Base-by-base conservation (phyloP, 1,284 basidiomycete species). In the Leccinum subfulvum region DNA sequence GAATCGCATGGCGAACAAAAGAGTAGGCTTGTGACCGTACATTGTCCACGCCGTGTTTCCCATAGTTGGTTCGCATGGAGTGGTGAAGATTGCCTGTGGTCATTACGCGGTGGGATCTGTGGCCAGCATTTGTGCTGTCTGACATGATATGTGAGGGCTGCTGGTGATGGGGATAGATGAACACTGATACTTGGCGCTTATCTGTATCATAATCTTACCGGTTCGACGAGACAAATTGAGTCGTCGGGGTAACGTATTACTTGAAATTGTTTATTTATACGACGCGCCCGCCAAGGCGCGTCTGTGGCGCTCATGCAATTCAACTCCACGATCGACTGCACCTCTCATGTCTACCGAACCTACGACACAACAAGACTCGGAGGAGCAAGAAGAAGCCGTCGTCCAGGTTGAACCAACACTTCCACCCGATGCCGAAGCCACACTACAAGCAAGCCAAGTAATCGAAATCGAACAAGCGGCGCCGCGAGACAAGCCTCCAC, bases 51-150 rank as follows among this genome's bases (percentile, higher is more conserved):
- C 89, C 89, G 67, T 84, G 81, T 60, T 85, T 80, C 30, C 78
- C 79, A 66, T 90, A 90, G 70, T 91, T 90, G 57, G 84, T 79
- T 18, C 88, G 78, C 89, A 91, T 91, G 3, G 88, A 88, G 61
- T 78, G 76, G 18, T 81, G 84, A 39, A 88, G 74, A 65, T 84
- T 88, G 14, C 82, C 82, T 23, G 75, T 70, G 2, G 76, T 76
- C 21, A 69, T 64, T 39, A 77, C 71, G 28, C 81, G 78, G 65
- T 81, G 76, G 6, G 82, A 80, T 69, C 82, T 74, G 51, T 57
- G 13, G 13, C 33, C 73, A 35, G 4, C 11, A 11, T 33, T 33
- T 33, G 30, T 33, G 30, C 64, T 68, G 62, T 41, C 39, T 37
- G 7, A 21, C 61, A 63, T 63, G 62, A 51, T 56, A 37, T 37